phyloP scores from a whole-genome alignment of 148 eudicot genomes.

The Persicaria maculosa region DNA sequence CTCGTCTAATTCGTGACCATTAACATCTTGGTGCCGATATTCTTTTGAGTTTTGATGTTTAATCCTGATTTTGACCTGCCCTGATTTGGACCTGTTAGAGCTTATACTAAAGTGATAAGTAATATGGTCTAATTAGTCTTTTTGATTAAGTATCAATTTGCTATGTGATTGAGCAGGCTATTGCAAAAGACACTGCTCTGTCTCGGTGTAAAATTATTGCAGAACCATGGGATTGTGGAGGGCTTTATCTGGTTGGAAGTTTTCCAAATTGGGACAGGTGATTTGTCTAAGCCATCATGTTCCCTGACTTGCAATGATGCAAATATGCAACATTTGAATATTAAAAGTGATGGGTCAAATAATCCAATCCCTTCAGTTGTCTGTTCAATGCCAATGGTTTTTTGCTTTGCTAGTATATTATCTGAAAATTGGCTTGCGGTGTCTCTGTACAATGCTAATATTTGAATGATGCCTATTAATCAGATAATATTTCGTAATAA shows the following conservation, averaged over 20 bases:
- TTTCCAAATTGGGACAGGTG: slow-evolving; percentile 99
- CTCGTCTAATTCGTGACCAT: not conserved
- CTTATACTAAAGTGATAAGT: not conserved
- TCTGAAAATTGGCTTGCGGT: not conserved
- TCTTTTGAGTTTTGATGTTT: not conserved
- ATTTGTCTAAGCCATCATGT: not conserved
- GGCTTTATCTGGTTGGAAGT: slow-evolving; percentile 88
- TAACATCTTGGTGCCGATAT: not conserved
- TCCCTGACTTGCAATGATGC: too few relatives aligned
- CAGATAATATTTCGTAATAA: not conserved
- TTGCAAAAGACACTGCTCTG: slow-evolving; percentile 75
- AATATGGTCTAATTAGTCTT: not conserved
- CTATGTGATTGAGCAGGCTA: slow-evolving; percentile 56
- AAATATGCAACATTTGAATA: too few relatives aligned
- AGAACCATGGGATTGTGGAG: slow-evolving; percentile 99
- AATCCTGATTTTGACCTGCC: not conserved
- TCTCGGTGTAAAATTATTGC: slow-evolving; percentile 87
- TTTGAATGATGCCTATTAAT: not conserved
- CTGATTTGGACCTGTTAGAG: not conserved
- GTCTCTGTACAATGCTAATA: not conserved
- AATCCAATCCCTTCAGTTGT: too few relatives aligned
- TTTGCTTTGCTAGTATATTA: not conserved
- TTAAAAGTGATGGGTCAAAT: too few relatives aligned
- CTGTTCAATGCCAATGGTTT: too few relatives aligned
- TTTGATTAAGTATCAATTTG: not conserved